Base-by-base conservation (phyloP, 2,329 filamentous ascomycete genomes). In the Fusarium pilosicola region DNA sequence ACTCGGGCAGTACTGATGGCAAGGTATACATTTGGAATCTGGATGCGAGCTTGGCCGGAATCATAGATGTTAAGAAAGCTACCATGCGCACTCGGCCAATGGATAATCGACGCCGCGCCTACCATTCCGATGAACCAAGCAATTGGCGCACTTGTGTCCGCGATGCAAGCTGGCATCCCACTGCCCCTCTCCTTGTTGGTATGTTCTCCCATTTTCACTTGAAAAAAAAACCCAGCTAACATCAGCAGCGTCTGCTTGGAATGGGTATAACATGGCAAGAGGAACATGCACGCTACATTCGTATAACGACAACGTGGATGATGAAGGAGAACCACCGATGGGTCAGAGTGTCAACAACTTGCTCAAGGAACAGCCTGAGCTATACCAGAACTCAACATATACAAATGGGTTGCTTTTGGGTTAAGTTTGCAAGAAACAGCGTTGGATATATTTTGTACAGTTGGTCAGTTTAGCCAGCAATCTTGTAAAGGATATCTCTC, bases 21-120 rank as follows among this genome's bases (percentile, higher is more conserved):
- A 93, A 93, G 67, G 93, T 98, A 1, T 96, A 95, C 76, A 89
- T 98, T 46, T 99, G 94, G 88, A 98, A 98, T 79, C 85, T 98
- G 83, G 95, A 99, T 79, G 95, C 94, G 38, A 98, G 95, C 0
- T 79, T 94, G 17, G 94, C 94, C 0, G 90, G 89, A 9, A 90
- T 88, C 46, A 91, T 99, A 51, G 91, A 98, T 79, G 95, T 98
- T 12, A 88, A 89, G 48, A 84, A 87, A 69, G 91, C 93, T 4
- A 97, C 94, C 0, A 85, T 86, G 67, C 87, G 90, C 72, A 88
- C 89, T 15, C 85, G 91, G 44, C 89, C 90, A 2, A 83, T 85
- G 18, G 88, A 89, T 34, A 81, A 86, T 7, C 84, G 85, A 44
- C 86, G 86, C 34, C 88, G 89, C 56, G 84, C 87, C 13, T 92